phyloP scores from a whole-genome alignment of 345 rosid species.

The Populus simonii region DNA sequence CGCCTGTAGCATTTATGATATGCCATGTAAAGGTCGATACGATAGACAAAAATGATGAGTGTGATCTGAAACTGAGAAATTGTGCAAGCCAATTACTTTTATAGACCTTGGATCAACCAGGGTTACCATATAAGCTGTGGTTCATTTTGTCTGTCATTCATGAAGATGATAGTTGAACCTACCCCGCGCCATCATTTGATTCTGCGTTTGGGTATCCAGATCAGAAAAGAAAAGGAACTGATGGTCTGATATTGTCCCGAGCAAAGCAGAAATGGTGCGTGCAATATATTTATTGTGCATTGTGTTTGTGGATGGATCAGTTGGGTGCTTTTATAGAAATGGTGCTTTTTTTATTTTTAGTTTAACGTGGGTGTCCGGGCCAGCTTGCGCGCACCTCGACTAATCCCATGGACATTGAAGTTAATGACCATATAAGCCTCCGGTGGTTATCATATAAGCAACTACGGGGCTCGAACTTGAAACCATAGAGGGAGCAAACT shows the following conservation, averaged over 20 bases:
- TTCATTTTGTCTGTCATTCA: not conserved
- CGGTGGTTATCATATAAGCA: too few relatives aligned
- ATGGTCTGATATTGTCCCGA: not conserved
- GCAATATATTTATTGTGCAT: too few relatives aligned
- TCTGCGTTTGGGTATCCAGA: not conserved
- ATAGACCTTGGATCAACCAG: not conserved
- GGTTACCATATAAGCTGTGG: conserved; percentile 1
- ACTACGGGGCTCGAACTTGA: too few relatives aligned
- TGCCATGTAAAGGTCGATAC: conserved; percentile 13
- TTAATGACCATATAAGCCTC: too few relatives aligned
- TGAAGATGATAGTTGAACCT: not conserved
- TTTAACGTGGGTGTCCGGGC: too few relatives aligned
- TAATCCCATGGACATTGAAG: too few relatives aligned
- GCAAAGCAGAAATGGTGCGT: not conserved
- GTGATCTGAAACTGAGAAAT: not conserved
- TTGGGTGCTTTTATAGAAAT: too few relatives aligned
- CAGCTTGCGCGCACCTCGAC: too few relatives aligned
- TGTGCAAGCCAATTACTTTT: not conserved
- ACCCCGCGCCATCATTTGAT: not conserved
- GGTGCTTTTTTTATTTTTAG: too few relatives aligned
- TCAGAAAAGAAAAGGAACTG: not conserved
- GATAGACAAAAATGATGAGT: not conserved
- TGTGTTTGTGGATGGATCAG: not conserved
- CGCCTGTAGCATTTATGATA: conserved; percentile 13
- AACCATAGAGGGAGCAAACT: too few relatives aligned